phyloP scores from a whole-genome alignment of 148 eudicot species.

The Chenopodium berlandieri region DNA sequence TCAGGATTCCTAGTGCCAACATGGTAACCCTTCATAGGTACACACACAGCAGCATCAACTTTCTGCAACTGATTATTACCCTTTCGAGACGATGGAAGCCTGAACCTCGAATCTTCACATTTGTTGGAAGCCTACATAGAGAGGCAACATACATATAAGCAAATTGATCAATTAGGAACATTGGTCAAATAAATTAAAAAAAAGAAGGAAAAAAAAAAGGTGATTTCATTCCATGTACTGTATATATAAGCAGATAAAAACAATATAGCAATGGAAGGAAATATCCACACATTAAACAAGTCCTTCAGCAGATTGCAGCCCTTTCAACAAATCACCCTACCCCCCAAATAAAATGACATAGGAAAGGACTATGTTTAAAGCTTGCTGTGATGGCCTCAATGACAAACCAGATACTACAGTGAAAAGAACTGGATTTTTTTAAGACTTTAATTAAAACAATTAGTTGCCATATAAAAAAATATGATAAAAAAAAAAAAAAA shows the following conservation, averaged over 20 bases:
- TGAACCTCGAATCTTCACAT: conserved; percentile 37
- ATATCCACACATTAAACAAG: background rate
- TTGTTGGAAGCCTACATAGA: conserved; percentile 38
- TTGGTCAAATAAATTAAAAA: background rate
- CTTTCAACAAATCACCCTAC: background rate
- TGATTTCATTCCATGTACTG: background rate
- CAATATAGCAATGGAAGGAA: background rate
- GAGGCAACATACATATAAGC: conserved; percentile 6
- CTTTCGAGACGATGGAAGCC: conserved; percentile 30
- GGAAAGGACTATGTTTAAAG: background rate
- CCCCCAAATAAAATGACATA: background rate
- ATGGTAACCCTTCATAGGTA: conserved; percentile 28
- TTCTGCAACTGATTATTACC: conserved; percentile 29
- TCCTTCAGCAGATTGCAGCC: background rate
- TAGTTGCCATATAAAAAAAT: background rate
- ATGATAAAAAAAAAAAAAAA: background rate
- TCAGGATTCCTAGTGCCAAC: conserved; percentile 23
- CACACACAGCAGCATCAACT: conserved; percentile 22
- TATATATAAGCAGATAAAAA: background rate
- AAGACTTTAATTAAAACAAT: background rate
- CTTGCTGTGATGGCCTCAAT: background rate
- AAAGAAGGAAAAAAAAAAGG: too few species aligned
- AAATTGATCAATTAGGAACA: background rate
- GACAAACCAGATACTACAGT: background rate
- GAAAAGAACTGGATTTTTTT: background rate